Percentiles rank a stretch among this genome's conserved stretches.
Evolutionary conservation across 176 grass and related monocot genomes (phyloP).

Genomic region (Triticum timopheevii): DNA sequence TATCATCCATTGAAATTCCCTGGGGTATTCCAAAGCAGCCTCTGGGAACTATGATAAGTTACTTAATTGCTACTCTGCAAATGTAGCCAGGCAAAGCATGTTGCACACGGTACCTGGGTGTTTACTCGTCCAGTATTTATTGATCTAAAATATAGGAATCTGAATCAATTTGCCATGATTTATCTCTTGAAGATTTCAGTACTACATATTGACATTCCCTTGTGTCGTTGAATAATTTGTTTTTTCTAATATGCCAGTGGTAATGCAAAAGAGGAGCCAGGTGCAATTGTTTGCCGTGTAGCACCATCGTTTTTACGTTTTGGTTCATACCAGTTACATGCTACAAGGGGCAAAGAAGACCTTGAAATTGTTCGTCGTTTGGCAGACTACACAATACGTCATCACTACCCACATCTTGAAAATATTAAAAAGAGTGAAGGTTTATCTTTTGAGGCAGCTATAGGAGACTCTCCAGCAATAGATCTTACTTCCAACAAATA

Average conservation of each 20-base stretch:
- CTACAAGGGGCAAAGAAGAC: conserved; percentile 67
- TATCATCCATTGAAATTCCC: not conserved
- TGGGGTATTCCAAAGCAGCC: not conserved
- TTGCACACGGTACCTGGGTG: not conserved
- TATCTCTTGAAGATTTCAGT: conserved; percentile 10
- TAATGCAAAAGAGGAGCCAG: conserved; percentile 95
- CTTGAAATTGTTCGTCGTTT: conserved; percentile 70
- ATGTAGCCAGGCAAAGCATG: not conserved
- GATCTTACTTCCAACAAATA: conserved; percentile 99
- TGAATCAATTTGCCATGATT: not conserved
- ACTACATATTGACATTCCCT: not conserved
- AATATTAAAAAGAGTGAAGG: conserved; percentile 85
- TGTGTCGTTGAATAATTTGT: conserved; percentile 7
- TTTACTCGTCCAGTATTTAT: not conserved
- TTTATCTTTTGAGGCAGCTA: conserved; percentile 76
- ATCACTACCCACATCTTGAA: conserved; percentile 87
- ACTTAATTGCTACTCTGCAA: not conserved
- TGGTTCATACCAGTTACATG: conserved; percentile 92
- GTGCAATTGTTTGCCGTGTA: conserved; percentile 91
- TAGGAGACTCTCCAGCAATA: conserved; percentile 67
- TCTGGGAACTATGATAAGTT: not conserved
- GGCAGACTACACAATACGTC: conserved; percentile 70
- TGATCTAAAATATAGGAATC: not conserved
- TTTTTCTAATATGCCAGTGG: conserved; percentile 54
- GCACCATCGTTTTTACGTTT: conserved; percentile 88